Conservation (phyloP, 1,139 yeast genomes). For the Protomyces inundatus region DNA sequence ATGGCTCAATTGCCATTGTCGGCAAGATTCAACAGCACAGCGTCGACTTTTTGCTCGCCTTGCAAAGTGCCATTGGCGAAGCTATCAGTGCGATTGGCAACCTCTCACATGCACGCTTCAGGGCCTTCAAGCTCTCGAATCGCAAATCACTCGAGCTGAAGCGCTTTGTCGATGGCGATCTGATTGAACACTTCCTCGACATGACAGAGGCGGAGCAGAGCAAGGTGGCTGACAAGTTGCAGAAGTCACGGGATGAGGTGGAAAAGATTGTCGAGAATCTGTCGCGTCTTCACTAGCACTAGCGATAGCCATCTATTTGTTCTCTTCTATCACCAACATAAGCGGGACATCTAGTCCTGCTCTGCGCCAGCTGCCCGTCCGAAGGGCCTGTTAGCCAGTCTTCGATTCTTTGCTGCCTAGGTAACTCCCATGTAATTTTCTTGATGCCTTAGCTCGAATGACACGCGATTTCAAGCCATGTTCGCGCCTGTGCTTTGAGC, state of each 20-base stretch:
- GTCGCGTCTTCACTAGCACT: conserved; percentile 30
- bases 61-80: conserved; percentile 31
- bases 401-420: too few species aligned
- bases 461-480: too few species aligned
- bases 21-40: conserved; percentile 29
- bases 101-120: conserved; percentile 28
- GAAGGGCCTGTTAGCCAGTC: too few species aligned
- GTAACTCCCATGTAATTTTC: too few species aligned
- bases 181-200: conserved; percentile 32
- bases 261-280: conserved; percentile 31
- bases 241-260: conserved; percentile 26
- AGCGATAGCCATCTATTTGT: too few species aligned
- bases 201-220: conserved; percentile 28
- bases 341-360: too few species aligned
- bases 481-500: too few species aligned
- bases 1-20: conserved; percentile 32
- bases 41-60: conserved; percentile 29
- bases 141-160: conserved; percentile 27
- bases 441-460: too few species aligned
- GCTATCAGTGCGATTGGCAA: conserved; percentile 29
- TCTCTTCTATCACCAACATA: too few species aligned
- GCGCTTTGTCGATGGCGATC: conserved; percentile 33
- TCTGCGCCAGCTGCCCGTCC: too few species aligned
- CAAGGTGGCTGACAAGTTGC: conserved; percentile 28
- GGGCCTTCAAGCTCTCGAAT: conserved; percentile 29